Conservation (phyloP, 164 flowering plant species). For the Kingdonia uniflora region DNA sequence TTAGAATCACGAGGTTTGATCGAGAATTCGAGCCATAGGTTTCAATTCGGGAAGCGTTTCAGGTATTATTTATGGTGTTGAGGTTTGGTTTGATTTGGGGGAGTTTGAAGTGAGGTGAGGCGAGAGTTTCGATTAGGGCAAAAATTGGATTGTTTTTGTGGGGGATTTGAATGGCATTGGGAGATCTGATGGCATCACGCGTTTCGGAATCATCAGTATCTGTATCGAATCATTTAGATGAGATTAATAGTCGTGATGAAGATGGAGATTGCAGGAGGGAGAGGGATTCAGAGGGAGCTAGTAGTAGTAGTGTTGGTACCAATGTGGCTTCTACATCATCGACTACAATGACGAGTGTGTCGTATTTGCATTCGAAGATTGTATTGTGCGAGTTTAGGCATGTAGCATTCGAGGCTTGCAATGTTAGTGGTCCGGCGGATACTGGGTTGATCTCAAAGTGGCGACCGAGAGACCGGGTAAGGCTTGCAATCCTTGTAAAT, state of each 20-base stretch:
- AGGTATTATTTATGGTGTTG: no score
- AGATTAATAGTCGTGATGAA: slow-evolving; percentile 20
- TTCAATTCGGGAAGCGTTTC: no score
- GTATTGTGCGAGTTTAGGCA: slow-evolving; percentile 77
- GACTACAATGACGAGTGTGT: slow-evolving; percentile 38
- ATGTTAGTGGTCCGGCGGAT: slow-evolving; percentile 58
- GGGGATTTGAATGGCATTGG: slow-evolving; percentile 84
- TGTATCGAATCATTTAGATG: slow-evolving; percentile 50
- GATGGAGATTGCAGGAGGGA: slow-evolving; percentile 12
- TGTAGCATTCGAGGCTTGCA: slow-evolving; percentile 60
- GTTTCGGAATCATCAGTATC: slow-evolving; percentile 52
- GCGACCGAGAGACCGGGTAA: slow-evolving; percentile 86
- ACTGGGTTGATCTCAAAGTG: slow-evolving; percentile 82
- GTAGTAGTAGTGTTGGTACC: slow-evolving; percentile 29
- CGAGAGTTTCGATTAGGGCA: slow-evolving; percentile 29
- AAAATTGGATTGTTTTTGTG: slow-evolving; percentile 15
- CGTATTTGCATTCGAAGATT: slow-evolving; percentile 67
- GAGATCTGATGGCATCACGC: slow-evolving; percentile 83
- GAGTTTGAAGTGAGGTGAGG: no score
- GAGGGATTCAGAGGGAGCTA: slow-evolving; percentile 46
- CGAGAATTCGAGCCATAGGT: neutral
- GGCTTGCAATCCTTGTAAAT: slow-evolving; percentile 4
- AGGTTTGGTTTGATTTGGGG: no score
- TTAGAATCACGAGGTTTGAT: no score
- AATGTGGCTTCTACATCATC: slow-evolving; percentile 17